phyloP scores from a whole-genome alignment of 1,284 basidiomycete genomes.

The Moesziomyces antarcticus region DNA sequence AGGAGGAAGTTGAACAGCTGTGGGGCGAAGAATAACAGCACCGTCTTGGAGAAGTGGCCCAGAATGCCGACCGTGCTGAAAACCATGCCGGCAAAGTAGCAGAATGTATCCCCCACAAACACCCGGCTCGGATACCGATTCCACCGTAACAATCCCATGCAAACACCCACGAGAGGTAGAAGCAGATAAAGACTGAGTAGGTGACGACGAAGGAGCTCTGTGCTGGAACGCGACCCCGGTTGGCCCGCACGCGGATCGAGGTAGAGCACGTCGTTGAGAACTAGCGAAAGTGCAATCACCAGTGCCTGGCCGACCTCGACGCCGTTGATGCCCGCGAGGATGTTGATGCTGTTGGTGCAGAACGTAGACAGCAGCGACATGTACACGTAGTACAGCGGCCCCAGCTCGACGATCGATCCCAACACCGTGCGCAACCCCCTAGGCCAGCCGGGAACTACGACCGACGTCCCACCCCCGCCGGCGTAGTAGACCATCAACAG shows the following conservation, averaged over 20 bases:
- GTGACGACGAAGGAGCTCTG: constrained; percentile 87
- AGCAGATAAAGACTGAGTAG: constrained; percentile 96
- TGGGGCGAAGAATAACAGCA: constrained; percentile 95
- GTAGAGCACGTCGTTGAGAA: constrained; percentile 90
- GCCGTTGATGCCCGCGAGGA: constrained; percentile 96
- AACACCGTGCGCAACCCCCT: constrained; percentile 56
- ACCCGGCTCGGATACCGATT: constrained; percentile 83
- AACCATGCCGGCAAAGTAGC: constrained; percentile 83
- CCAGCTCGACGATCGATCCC: constrained; percentile 86
- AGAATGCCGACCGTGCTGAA: constrained; percentile 61
- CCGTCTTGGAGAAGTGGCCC: constrained; percentile 95
- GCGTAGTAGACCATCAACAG: constrained; percentile 96
- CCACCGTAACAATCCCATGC: constrained; percentile 75
- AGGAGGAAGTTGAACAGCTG: constrained; percentile 98
- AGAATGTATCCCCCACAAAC: constrained; percentile 97
- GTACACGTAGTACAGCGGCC: constrained; percentile 94
- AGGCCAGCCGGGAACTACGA: constrained; percentile 82
- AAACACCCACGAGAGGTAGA: constrained; percentile 90
- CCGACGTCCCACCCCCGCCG: constrained; percentile 88
- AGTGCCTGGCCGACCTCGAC: constrained; percentile 90
- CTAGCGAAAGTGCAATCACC: constrained; percentile 89
- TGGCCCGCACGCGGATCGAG: constrained; percentile 52
- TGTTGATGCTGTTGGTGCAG: constrained; percentile 98
- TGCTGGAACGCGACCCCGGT: constrained; percentile 41
- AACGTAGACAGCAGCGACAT: constrained; percentile 96